phyloP scores from a whole-genome alignment of 129 eudicot genomes.

The Lactuca saligna region DNA sequence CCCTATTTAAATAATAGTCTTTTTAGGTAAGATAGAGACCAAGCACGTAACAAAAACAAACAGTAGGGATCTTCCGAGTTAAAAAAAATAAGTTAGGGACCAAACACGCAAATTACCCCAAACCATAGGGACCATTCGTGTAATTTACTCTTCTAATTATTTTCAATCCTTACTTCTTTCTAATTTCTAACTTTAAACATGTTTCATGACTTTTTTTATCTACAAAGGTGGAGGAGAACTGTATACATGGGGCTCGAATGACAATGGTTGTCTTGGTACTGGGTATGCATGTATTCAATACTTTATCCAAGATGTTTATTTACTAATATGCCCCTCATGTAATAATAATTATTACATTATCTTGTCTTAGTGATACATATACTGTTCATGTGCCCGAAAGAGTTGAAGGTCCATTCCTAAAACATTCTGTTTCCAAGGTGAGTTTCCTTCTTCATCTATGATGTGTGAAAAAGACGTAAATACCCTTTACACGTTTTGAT shows the following conservation, averaged over 20 bases:
- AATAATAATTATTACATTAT: conserved; percentile 11
- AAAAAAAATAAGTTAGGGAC: too few species aligned
- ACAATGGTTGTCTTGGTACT: conserved; percentile 95
- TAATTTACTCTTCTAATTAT: background rate
- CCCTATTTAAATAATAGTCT: too few species aligned
- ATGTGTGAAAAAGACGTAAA: background rate
- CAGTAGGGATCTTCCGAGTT: too few species aligned
- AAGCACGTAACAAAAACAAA: too few species aligned
- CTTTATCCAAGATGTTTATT: conserved; percentile 4
- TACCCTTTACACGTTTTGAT: conserved; percentile 15
- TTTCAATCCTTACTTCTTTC: background rate
- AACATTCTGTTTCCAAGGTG: conserved; percentile 75
- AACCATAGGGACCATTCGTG: too few species aligned
- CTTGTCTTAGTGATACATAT: conserved; percentile 56
- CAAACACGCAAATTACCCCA: too few species aligned
- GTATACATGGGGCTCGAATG: conserved; percentile 93
- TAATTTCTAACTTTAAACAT: background rate
- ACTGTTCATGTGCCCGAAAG: conserved; percentile 71
- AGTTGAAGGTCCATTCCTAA: conserved; percentile 78
- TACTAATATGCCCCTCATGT: background rate
- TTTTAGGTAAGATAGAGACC: too few species aligned
- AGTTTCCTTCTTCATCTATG: conserved; percentile 6
- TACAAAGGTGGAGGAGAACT: conserved; percentile 77
- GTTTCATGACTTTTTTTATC: conserved; percentile 3
- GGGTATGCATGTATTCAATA: conserved; percentile 57